phyloP scores from a whole-genome alignment of 2,329 filamentous ascomycete species.

The Xylariaceae sp. region DNA sequence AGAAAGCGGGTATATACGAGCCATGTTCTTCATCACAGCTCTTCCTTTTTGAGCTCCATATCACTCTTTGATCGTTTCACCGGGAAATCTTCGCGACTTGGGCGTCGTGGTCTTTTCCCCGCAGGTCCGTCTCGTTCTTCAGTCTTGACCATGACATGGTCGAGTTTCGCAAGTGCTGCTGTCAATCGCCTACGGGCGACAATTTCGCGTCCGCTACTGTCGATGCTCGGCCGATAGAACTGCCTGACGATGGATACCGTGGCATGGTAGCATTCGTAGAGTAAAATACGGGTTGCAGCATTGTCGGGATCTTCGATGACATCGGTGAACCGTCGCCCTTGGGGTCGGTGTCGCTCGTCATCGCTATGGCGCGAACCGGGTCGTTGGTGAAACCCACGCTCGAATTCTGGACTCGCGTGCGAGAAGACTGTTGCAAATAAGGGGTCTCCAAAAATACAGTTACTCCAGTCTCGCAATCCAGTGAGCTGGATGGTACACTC shows the following conservation, averaged over 20 bases:
- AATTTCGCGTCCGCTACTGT: constrained; percentile 51
- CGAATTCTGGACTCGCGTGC: constrained; percentile 43
- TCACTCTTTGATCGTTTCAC: constrained; percentile 42
- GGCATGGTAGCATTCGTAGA: constrained; percentile 60
- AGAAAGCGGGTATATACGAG: no score
- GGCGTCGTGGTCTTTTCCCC: constrained; percentile 34
- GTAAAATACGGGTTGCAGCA: constrained; percentile 45
- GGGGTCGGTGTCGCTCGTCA: background rate
- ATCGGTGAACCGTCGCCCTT: constrained; percentile 20
- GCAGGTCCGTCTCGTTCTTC: constrained; percentile 22
- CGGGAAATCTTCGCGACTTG: constrained; percentile 41
- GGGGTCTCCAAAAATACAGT: constrained; percentile 59
- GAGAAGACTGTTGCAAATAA: constrained; percentile 51
- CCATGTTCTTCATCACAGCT: no score
- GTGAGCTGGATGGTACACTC: constrained; percentile 37
- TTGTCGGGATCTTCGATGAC: constrained; percentile 45
- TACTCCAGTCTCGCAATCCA: constrained; percentile 58
- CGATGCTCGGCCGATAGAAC: constrained; percentile 49
- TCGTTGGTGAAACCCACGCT: constrained; percentile 43
- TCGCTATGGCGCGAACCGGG: background rate
- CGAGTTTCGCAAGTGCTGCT: constrained; percentile 45
- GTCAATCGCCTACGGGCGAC: constrained; percentile 51
- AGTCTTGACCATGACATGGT: constrained; percentile 37
- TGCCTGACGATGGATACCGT: constrained; percentile 51
- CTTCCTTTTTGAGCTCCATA: constrained; percentile 2